Evolutionary conservation across 2,329 filamentous ascomycete species (phyloP), one percentile per base, ranked within the genome.

Genomic region (Endoconidiophora polonica): DNA sequence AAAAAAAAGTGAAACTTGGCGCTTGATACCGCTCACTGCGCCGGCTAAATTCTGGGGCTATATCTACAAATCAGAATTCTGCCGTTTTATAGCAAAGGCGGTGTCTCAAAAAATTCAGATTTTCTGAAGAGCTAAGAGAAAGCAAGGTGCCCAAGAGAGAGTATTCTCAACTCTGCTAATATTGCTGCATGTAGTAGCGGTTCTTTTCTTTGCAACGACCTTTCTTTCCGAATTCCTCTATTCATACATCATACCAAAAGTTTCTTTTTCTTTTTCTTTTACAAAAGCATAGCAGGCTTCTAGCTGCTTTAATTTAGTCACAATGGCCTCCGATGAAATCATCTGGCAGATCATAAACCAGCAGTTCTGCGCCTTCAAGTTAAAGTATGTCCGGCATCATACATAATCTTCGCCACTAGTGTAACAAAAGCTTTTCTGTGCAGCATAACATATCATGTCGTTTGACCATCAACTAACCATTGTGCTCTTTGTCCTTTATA

Each of bases 291-390:
- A 29, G 18, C 16, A 20, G n/a, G 26, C 26, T 18, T 38, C 18
- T 48, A 33, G 29, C 36, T 29, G 29, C 14, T 23, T 26, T 20
- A 42, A 29, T 43, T 54, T 18, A 51, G 61, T 33, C 60, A 67
- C 53, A 52, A 93, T 91, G 84, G 79, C 85, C 52, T 93, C 86
- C 55, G 90, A 96, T 72, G 90, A 96, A 67, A 93, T 96, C 57
- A 82, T 96, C 56, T 98, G 91, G 91, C 81, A 88, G 64, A 85
- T 95, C 52, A 94, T 95, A 58, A 93, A 94, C 67, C 85, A 91
- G 67, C 84, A 90, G 62, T 93, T 91, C 64, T 96, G 91, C 70
- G 81, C 83, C 47, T 96, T 88, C 73, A 95, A 95, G 63, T 72
- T 96, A 57, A 94, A 94, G 79, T 86, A 68, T 58, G 76, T 59